Base-by-base conservation (phyloP, 768 basidiomycete species). In the Amanita phalloides region DNA sequence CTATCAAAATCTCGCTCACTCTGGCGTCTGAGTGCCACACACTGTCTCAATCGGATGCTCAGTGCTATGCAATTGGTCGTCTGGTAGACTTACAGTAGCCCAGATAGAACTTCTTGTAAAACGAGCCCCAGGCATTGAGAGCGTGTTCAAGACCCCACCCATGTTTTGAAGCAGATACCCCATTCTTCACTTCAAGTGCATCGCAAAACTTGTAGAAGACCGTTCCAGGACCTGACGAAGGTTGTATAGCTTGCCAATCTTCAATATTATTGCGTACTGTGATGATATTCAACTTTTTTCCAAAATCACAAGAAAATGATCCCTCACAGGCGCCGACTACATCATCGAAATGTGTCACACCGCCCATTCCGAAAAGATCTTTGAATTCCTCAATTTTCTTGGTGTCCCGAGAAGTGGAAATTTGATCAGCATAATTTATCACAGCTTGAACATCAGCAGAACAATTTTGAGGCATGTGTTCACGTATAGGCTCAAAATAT, bases 401-500 rank as follows among this genome's bases (percentile, higher is more conserved):
- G 5, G 61, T 51, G 54, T 80, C 68, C 1, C 69, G 68, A 3
- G 66, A 66, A 0, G 65, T 63, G 56, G 84, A 79, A 5, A 79
- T 76, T 49, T 71, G 47, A 59, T 87, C 86, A 36, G 87, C 66
- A 56, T 84, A 73, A 4, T 73, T 59, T 49, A 87, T 73, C 13
- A 82, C 83, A 4, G 74, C 74, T 61, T 84, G 67, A 28, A 86
- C 73, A 58, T 89, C 86, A 0, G 82, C 75, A 6, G 84, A 86
- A 65, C 86, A 89, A 62, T 89, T 88, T 55, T 59, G 46, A 2
- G 84, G 80, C 82, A 86, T 86, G 58, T 77, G 67, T 56, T 76
- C 69, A 13, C 78, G 78, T 56, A 84, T 77, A 10, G 84, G 84
- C 54, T 85, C 84, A 62, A 84, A 86, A 59, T 86, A 89, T 55